These are phyloP conservation scores for Hortaea sp. DNA, from an alignment of 2,329 filamentous ascomycete genomes.

Conservation along the genomic window DNA sequence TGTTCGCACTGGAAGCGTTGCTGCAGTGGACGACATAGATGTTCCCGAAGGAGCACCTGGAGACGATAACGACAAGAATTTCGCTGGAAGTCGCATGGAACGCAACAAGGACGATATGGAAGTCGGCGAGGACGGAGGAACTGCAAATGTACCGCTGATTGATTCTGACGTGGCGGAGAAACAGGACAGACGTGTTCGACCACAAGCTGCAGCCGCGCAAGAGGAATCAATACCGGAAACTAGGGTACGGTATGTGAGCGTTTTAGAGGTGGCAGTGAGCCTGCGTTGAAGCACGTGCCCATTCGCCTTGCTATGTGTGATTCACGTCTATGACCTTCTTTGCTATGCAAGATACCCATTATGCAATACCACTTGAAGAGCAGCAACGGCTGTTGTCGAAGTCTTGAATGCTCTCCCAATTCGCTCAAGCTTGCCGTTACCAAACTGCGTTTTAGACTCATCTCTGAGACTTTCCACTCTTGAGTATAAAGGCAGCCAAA, in stretches of 20 bases:
- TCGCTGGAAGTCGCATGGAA: background rate
- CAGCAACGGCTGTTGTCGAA: no score
- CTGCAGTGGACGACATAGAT: conserved; percentile 56
- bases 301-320: no score
- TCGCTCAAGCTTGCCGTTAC: no score
- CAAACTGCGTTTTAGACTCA: no score
- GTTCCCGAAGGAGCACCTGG: conserved; percentile 12
- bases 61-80: conserved; percentile 2
- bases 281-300: conserved; percentile 10
- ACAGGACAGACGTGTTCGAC: conserved; percentile 11
- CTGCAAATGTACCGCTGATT: background rate
- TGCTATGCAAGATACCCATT: no score
- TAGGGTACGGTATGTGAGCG: conserved; percentile 27
- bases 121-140: background rate
- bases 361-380: no score
- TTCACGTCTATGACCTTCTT: no score
- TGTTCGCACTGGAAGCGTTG: conserved; percentile 52
- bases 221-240: conserved; percentile 29
- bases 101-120: background rate
- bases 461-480: no score
- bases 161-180: conserved; percentile 2
- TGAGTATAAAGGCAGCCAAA: no score
- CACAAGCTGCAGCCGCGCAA: no score
- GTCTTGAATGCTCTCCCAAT: no score
- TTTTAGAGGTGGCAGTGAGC: conserved; percentile 26